A percentile compares a stretch with the other conserved stretches of the same genome.
These are phyloP conservation scores for Diddensiella transvaalensis DNA, from an alignment of 805 yeast genomes.

Conservation along the genomic window DNA sequence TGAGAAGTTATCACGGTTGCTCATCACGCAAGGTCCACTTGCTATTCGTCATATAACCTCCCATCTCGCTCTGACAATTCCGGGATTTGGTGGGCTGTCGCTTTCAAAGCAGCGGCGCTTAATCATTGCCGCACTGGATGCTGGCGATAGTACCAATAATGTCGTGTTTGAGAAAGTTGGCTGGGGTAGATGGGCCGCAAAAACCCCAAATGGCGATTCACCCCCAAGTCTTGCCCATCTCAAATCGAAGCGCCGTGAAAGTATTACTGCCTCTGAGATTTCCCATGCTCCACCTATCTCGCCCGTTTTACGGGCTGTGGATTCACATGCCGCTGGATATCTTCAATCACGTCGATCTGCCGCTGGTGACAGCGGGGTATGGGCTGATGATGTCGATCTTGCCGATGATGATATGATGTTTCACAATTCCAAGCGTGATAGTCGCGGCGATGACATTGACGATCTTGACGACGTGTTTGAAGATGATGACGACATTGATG, in stretches of 20 bases:
- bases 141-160: slow-evolving; percentile 49
- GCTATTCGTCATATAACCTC: slow-evolving; percentile 88
- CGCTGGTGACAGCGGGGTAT: slow-evolving; percentile 14
- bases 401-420: slow-evolving; percentile 34
- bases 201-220: slow-evolving; percentile 67
- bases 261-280: slow-evolving; percentile 24
- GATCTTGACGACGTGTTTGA: slow-evolving; percentile 22
- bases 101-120: slow-evolving; percentile 85
- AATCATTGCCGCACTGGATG: slow-evolving; percentile 84
- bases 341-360: slow-evolving; percentile 7
- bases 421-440: slow-evolving; percentile 22
- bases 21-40: slow-evolving; percentile 74
- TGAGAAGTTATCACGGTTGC: slow-evolving; percentile 63
- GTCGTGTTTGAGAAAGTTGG: slow-evolving; percentile 79
- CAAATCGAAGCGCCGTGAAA: slow-evolving; percentile 21
- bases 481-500: slow-evolving; percentile 31
- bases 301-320: slow-evolving; percentile 32
- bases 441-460: slow-evolving; percentile 16
- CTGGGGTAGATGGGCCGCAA: slow-evolving; percentile 97
- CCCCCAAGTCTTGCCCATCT: slow-evolving; percentile 37
- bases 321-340: slow-evolving; percentile 23
- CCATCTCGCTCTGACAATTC: slow-evolving; percentile 68
- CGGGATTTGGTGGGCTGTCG: slow-evolving; percentile 74
- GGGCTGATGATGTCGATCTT: slow-evolving; percentile 32
- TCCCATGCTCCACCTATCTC: slow-evolving; percentile 31